Conservation (phyloP, 148 eudicot species). For the Rhododendron ovatum region DNA sequence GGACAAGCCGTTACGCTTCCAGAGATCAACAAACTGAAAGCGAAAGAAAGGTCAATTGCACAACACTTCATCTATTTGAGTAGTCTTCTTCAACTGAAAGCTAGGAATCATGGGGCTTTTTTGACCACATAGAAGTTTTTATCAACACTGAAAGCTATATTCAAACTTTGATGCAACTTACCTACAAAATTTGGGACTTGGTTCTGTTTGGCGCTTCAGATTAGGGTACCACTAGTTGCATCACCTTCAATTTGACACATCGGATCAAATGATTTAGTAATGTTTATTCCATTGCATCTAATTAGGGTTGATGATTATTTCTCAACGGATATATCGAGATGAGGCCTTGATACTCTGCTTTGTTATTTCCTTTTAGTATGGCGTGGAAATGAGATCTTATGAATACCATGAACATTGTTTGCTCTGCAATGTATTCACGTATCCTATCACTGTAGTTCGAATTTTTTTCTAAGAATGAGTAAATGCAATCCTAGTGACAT, state of each 20-base stretch:
- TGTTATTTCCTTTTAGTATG: neutral
- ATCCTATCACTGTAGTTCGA: neutral
- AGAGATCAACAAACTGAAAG: neutral
- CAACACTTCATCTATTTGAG: neutral
- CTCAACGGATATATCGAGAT: neutral
- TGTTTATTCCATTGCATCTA: neutral
- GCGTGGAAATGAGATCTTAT: neutral
- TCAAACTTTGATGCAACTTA: neutral
- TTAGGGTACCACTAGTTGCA: neutral
- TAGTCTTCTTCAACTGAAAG: neutral
- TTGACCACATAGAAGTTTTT: neutral
- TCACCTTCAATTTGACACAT: neutral
- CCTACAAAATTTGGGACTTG: neutral
- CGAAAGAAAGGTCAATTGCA: neutral
- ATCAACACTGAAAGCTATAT: no score
- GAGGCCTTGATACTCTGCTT: neutral
- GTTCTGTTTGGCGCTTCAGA: neutral
- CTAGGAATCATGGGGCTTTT: neutral
- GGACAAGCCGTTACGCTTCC: neutral
- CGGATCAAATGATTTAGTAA: neutral
- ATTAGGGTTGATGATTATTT: neutral
- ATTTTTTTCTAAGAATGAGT: neutral
- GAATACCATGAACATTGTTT: neutral
- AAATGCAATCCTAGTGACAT: neutral
- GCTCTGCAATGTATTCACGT: neutral